Conservation (phyloP, 176 grass and related monocot genomes). For the Rhynchospora breviuscula region DNA sequence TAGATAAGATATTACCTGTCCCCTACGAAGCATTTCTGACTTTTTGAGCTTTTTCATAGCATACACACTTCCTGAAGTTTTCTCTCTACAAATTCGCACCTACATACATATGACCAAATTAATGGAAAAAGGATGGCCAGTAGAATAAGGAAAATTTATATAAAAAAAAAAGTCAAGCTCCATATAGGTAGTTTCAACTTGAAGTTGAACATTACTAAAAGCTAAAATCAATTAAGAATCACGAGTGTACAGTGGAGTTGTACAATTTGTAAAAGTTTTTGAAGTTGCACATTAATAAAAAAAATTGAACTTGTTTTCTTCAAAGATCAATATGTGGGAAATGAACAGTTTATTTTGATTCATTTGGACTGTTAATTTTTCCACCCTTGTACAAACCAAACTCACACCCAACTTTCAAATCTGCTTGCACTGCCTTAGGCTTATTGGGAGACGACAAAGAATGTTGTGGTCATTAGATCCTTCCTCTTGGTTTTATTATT, state of each 20-base stretch:
- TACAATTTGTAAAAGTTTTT: neutral
- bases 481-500: neutral
- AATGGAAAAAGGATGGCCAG: slow-evolving; percentile 1
- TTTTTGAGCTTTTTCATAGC: slow-evolving; percentile 99
- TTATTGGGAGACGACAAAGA: too few species aligned
- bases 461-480: too few species aligned
- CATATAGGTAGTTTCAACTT: neutral
- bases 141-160: neutral
- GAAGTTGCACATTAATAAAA: too few species aligned
- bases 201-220: neutral
- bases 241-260: neutral
- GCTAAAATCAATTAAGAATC: neutral
- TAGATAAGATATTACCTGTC: slow-evolving; percentile 65
- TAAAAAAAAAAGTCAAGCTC: neutral
- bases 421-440: too few species aligned
- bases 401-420: too few species aligned
- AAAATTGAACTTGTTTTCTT: too few species aligned
- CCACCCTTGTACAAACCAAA: too few species aligned
- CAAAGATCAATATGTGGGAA: too few species aligned
- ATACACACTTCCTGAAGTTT: slow-evolving; percentile 70
- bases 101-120: slow-evolving; percentile 42
- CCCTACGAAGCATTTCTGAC: slow-evolving; percentile 99
- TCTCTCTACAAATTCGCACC: slow-evolving; percentile 97
- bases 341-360: too few species aligned
- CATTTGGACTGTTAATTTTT: too few species aligned